Evolutionary conservation across 129 eudicot species (phyloP).

Genomic region (sunflower (Helianthus annuus)): HanXRQr2.0-SUNRISE NC_035436.2:4040035-4040534

Average conservation of each 20-base stretch:
- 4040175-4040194: neutral
- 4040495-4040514: no score
- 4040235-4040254: neutral
- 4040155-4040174: neutral
- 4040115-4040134: neutral
- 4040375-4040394: no score
- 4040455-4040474: no score
- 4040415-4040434: no score
- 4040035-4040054: neutral
- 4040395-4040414: no score
- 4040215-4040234: neutral
- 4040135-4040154: neutral
- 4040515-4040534: no score
- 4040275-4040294: neutral
- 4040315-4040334: neutral
- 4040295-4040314: neutral
- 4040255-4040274: neutral
- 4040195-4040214: neutral
- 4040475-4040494: no score
- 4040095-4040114: neutral
- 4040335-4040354: no score
- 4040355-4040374: no score
- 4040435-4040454: no score
- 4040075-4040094: neutral
- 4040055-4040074: neutral